A percentile compares a stretch with the other conserved stretches of the same genome.
These are phyloP conservation scores for Globisporangium middletonii DNA, from an alignment of 352 stramenopile species.

Conservation along the genomic window DNA sequence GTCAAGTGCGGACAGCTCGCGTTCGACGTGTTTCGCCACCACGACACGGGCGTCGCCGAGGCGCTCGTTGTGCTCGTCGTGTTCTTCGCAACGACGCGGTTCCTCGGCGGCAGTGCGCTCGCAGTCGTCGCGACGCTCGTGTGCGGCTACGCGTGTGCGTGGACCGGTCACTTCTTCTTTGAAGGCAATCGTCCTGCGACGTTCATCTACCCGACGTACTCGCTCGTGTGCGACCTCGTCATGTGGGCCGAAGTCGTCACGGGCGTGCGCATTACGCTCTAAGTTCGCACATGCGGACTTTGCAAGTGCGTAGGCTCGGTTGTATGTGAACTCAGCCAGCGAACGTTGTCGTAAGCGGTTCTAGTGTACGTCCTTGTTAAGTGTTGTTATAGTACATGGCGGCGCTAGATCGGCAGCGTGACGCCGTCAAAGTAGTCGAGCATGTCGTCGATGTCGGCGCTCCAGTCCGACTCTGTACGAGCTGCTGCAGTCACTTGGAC, in stretches of 20 bases:
- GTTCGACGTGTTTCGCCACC: conserved; percentile 29
- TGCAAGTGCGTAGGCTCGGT: background rate
- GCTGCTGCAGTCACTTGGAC: background rate
- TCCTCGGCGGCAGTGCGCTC: conserved; percentile 22
- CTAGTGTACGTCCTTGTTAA: background rate
- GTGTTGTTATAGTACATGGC: background rate
- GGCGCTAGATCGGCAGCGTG: conserved; percentile 43
- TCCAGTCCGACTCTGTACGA: conserved; percentile 1
- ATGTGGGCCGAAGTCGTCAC: conserved; percentile 45
- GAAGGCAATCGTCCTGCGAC: conserved; percentile 55
- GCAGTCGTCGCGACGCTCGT: conserved; percentile 17
- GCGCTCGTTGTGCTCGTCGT: conserved; percentile 19
- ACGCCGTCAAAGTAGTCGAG: conserved; percentile 73
- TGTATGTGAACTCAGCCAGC: background rate
- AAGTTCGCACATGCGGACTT: background rate
- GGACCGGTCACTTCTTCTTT: conserved; percentile 60
- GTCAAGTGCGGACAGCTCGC: conserved; percentile 35
- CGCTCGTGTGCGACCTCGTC: conserved; percentile 50
- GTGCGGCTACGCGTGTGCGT: conserved; percentile 55
- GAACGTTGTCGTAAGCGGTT: background rate
- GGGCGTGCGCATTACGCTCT: conserved; percentile 29
- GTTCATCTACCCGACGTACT: conserved; percentile 68
- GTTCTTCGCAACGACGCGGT: conserved; percentile 28
- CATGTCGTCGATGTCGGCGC: conserved; percentile 60
- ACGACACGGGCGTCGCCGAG: conserved; percentile 30